Evolutionary conservation across 805 yeast species (phyloP), one percentile per base, ranked within the genome.

Genomic region (Candida sonorensis): DNA sequence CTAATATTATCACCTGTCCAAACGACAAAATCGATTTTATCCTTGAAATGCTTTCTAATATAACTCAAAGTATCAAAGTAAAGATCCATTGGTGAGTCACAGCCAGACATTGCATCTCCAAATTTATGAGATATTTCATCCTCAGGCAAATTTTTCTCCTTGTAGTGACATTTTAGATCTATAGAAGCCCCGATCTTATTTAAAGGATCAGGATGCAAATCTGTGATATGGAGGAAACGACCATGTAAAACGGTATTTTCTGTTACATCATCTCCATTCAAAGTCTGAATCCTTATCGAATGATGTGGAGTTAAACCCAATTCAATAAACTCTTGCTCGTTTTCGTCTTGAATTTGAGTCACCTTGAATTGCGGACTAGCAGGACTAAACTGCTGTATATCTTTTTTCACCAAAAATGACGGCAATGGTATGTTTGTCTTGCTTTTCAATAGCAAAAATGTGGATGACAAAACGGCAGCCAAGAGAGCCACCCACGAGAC

Each of bases 1-100:
- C 94, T 67, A 28, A 82, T 73, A 46, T 84, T 85, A 57, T 85
- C 95, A 20, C 95, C 95, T 0, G 95, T 84, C 95, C 95, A 85
- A 10, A 85, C 70, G 10, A 85, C 78, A 56, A 85, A 85, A 53
- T 85, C 95, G 30, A 85, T 77, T 42, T 84, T 76, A 53, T 82
- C 92, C 38, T 66, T 72, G 37, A 85, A 53, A 38, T 83, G 76
- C 10, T 64, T 62, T 14, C 65, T 55, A 2, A 85, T 61, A 92
- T 94, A 85, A 19, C 66, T 52, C 34, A 85, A 57, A 0, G 94
- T 83, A 12, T 65, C 65, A 8, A 75, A 62, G 55, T 80, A 74
- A 30, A 85, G 55, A 1, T 58, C 56, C 51, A 75, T 53, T 3
- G 95, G 86, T 2, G 86, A 62, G 52, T 85, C 95, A 48, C 95